Conservation (phyloP, 1,284 basidiomycete genomes). For the Irpex rosettiformis region DNA sequence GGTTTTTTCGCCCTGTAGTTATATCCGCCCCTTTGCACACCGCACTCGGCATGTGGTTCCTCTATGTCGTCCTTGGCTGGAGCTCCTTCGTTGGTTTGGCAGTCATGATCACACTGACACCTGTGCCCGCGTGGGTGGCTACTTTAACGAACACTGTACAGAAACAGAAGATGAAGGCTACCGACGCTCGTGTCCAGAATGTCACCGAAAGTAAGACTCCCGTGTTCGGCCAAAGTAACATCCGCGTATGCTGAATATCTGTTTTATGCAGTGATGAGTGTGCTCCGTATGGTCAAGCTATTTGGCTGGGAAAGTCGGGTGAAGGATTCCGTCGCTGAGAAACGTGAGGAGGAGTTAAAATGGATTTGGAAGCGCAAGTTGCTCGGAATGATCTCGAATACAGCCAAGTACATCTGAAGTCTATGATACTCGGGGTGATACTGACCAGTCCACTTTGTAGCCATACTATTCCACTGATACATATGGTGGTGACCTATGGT, state of each 20-base stretch:
- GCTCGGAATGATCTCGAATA: conserved; percentile 33
- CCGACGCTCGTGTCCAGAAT: conserved; percentile 46
- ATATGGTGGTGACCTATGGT: conserved; percentile 69
- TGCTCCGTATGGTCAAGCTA: conserved; percentile 54
- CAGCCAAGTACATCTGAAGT: conserved; percentile 32
- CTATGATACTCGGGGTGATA: background rate
- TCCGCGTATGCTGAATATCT: background rate
- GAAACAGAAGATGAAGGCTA: conserved; percentile 33
- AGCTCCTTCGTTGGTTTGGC: conserved; percentile 49
- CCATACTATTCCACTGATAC: conserved; percentile 59
- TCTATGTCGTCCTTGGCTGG: conserved; percentile 46
- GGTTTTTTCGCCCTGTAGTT: conserved; percentile 14
- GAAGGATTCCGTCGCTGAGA: conserved; percentile 38
- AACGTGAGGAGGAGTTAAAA: conserved; percentile 50
- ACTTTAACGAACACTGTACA: conserved; percentile 29
- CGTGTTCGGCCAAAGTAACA: no score
- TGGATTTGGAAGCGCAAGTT: conserved; percentile 40
- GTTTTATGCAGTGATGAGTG: conserved; percentile 28
- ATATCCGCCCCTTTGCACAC: conserved; percentile 35
- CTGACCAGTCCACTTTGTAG: conserved; percentile 29
- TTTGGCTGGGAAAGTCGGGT: conserved; percentile 57
- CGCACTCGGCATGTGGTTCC: conserved; percentile 37
- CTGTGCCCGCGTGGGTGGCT: conserved; percentile 42
- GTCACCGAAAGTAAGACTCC: conserved; percentile 40
- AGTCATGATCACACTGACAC: conserved; percentile 48